Evolutionary conservation across 495 filamentous ascomycete genomes (phyloP).

Genomic region (Lasiosphaeria ovina): DNA sequence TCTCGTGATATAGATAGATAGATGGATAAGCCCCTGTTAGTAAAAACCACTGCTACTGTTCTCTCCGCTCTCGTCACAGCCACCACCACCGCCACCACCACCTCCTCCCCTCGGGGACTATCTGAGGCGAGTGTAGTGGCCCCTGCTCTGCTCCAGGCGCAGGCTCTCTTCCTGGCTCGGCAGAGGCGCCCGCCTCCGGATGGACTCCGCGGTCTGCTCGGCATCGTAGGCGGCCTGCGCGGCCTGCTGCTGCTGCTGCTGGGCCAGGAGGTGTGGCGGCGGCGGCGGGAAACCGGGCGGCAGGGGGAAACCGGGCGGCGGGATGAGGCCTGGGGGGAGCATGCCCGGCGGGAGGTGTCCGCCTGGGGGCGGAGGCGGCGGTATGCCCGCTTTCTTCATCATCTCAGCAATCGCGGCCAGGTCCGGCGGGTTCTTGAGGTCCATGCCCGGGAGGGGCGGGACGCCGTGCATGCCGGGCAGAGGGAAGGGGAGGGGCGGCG

Average conservation of each 20-base stretch:
- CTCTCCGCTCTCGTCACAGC: no score
- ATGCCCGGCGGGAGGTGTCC: slow-evolving; percentile 41
- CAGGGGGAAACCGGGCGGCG: slow-evolving; percentile 39
- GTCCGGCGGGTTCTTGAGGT: slow-evolving; percentile 62
- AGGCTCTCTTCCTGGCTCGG: slow-evolving; percentile 83
- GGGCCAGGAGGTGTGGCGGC: slow-evolving; percentile 13
- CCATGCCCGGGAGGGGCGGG: slow-evolving; percentile 50
- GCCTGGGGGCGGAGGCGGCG: slow-evolving; percentile 48
- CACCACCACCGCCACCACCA: no score
- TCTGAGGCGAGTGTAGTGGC: slow-evolving; percentile 57
- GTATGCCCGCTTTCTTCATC: slow-evolving; percentile 55
- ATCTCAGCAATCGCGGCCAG: slow-evolving; percentile 65
- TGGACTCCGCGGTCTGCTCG: slow-evolving; percentile 7
- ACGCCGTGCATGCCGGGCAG: slow-evolving; percentile 45
- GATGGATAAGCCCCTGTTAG: no score
- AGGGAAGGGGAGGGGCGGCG: slow-evolving; percentile 33
- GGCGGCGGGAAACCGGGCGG: slow-evolving; percentile 32
- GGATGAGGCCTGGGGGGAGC: slow-evolving; percentile 51
- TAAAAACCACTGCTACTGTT: no score
- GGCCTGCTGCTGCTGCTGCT: slow-evolving; percentile 4
- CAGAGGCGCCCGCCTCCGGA: slow-evolving; percentile 60
- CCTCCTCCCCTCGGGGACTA: slow-evolving; percentile 21
- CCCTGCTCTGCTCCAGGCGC: slow-evolving; percentile 67
- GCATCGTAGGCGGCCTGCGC: slow-evolving; percentile 1
- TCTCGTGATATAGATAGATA: no score